These are phyloP conservation scores for Eucalyptus coolabah DNA, from an alignment of 345 rosid genomes.

Conservation along the genomic window DNA sequence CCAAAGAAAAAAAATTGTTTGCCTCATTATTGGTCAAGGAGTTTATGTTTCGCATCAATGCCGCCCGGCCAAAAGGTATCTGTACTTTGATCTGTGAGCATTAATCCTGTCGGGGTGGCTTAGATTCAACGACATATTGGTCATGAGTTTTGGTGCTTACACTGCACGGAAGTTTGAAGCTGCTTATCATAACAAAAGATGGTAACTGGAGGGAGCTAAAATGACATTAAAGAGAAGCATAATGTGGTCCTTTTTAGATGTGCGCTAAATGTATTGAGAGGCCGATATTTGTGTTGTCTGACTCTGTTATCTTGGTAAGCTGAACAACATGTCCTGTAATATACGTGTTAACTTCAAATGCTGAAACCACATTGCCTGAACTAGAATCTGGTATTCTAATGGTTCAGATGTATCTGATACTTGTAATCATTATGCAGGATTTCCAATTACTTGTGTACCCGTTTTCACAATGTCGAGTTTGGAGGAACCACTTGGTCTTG, in stretches of 20 bases:
- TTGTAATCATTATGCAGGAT: not conserved
- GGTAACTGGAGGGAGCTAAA: not conserved
- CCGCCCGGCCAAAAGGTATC: not conserved
- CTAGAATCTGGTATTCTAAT: not conserved
- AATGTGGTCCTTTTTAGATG: not conserved
- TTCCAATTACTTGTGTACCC: not conserved
- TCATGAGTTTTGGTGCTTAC: not conserved
- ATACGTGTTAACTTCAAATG: not conserved
- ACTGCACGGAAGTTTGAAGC: not conserved
- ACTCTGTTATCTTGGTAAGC: not conserved
- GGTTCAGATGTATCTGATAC: not conserved
- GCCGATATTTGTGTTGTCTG: not conserved
- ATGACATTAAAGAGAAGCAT: not conserved
- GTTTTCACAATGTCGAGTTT: slow-evolving; percentile 70
- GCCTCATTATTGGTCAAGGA: not conserved
- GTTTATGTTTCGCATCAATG: not conserved
- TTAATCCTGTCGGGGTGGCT: not conserved
- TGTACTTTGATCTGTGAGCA: not conserved
- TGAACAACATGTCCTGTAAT: not conserved
- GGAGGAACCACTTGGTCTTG: slow-evolving; percentile 86
- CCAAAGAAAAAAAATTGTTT: not conserved
- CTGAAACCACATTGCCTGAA: not conserved
- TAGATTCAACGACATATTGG: not conserved
- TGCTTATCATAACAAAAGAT: not conserved
- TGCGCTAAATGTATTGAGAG: not conserved